A percentile compares a stretch with the other conserved stretches of the same genome.
Evolutionary conservation across 352 stramenopile genomes (phyloP).

Genomic region (Phytophthora podocarpi): DNA sequence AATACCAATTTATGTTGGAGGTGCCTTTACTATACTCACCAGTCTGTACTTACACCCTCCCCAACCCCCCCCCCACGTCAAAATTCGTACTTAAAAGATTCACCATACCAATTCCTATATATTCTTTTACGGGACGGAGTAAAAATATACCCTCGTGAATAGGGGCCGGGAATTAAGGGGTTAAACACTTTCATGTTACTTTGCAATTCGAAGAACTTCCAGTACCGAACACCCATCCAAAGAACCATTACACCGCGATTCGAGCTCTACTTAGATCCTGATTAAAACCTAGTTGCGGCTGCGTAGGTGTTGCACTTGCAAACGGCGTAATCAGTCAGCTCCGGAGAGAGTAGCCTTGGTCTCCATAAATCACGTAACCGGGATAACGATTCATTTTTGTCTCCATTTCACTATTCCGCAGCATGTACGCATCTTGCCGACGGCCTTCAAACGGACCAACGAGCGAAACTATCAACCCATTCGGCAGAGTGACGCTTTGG

Average conservation of each 20-base stretch:
- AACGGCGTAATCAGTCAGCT: conserved; percentile 1
- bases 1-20: too few species aligned
- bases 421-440: not conserved
- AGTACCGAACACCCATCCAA: conserved; percentile 8
- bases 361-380: not conserved
- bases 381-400: too few species aligned
- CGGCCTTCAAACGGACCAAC: not conserved
- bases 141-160: too few species aligned
- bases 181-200: conserved; percentile 13
- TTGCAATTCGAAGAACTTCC: conserved; percentile 5
- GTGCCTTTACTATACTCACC: too few species aligned
- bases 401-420: too few species aligned
- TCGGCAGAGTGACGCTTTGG: conserved; percentile 1
- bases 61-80: too few species aligned
- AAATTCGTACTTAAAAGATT: too few species aligned
- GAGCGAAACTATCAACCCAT: not conserved
- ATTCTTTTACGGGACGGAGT: too few species aligned
- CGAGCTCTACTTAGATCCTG: not conserved
- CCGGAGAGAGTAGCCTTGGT: conserved; percentile 1
- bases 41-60: too few species aligned
- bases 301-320: not conserved
- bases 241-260: conserved; percentile 3
- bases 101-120: too few species aligned
- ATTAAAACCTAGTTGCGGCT: not conserved
- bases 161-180: too few species aligned